phyloP scores from a whole-genome alignment of 192 early-diverging fungal species.

The Podila horticola region DNA sequence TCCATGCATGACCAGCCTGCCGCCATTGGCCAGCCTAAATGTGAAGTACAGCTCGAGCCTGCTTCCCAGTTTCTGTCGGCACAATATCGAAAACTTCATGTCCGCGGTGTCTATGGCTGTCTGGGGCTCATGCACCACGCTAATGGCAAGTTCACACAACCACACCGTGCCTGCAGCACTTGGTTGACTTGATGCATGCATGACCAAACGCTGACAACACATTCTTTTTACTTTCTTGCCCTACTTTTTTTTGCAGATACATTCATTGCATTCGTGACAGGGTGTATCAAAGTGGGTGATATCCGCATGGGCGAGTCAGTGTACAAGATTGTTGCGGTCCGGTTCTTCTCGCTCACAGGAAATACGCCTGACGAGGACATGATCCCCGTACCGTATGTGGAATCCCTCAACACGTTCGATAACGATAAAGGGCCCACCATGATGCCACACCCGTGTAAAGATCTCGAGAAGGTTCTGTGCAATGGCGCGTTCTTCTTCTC shows the following conservation, averaged over 20 bases:
- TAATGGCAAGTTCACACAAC: constrained; percentile 54
- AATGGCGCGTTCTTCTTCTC: constrained; percentile 95
- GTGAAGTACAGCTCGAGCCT: constrained; percentile 45
- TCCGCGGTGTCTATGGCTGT: constrained; percentile 63
- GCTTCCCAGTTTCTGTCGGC: constrained; percentile 51
- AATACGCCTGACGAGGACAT: constrained; percentile 75
- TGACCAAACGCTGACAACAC: constrained; percentile 8
- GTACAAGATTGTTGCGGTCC: constrained; percentile 77
- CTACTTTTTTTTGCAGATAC: constrained; percentile 63
- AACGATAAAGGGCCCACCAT: constrained; percentile 55
- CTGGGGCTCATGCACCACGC: constrained; percentile 62
- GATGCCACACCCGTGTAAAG: constrained; percentile 79
- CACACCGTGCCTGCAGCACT: background rate
- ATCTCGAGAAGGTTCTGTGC: constrained; percentile 81
- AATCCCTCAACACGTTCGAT: constrained; percentile 51
- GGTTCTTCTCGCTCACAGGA: constrained; percentile 82
- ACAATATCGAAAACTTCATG: constrained; percentile 53
- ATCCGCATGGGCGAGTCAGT: constrained; percentile 68
- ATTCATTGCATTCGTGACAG: constrained; percentile 75
- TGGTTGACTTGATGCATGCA: constrained; percentile 5
- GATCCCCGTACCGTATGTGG: constrained; percentile 36
- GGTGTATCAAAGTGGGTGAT: constrained; percentile 69
- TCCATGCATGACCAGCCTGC: constrained; percentile 15
- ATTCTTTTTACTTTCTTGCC: constrained; percentile 37
- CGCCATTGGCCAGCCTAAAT: constrained; percentile 25